These are phyloP conservation scores for Salix koriyanagi DNA, from an alignment of 345 rosid species.

Conservation along the genomic window DNA sequence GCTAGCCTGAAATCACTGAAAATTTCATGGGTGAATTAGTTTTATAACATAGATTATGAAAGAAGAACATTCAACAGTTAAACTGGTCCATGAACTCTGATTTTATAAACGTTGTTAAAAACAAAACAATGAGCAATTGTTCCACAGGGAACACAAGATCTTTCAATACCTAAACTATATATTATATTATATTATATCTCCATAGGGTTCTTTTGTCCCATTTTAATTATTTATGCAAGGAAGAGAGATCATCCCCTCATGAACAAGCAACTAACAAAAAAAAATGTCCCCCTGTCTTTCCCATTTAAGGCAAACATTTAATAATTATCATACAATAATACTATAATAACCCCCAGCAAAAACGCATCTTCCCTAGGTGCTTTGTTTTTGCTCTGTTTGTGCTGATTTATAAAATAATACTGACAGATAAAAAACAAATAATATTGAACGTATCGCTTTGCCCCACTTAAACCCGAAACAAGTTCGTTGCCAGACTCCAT, in stretches of 20 bases:
- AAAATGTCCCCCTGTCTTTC: conserved; percentile 9
- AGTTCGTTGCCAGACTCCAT: neutral
- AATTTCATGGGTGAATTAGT: neutral
- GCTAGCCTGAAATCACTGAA: neutral
- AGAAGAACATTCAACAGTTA: neutral
- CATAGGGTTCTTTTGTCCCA: neutral
- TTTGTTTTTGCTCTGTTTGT: neutral
- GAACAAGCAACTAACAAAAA: neutral
- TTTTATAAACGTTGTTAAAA: neutral
- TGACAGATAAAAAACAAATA: neutral
- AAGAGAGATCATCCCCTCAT: neutral
- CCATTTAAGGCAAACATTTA: neutral
- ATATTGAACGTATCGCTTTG: too few species aligned
- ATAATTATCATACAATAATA: neutral
- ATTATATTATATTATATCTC: neutral
- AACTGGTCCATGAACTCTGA: neutral
- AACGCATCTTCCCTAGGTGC: neutral
- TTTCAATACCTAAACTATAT: neutral
- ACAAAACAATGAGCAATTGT: too few species aligned
- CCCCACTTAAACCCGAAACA: neutral
- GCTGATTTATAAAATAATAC: neutral
- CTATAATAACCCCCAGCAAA: neutral
- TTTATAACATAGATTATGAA: neutral
- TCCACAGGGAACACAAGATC: too few species aligned
- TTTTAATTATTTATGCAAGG: neutral